Evolutionary conservation across 2,329 filamentous ascomycete species (phyloP), one percentile per base, ranked within the genome.

Genomic region (Penicillium occitanis): DNA sequence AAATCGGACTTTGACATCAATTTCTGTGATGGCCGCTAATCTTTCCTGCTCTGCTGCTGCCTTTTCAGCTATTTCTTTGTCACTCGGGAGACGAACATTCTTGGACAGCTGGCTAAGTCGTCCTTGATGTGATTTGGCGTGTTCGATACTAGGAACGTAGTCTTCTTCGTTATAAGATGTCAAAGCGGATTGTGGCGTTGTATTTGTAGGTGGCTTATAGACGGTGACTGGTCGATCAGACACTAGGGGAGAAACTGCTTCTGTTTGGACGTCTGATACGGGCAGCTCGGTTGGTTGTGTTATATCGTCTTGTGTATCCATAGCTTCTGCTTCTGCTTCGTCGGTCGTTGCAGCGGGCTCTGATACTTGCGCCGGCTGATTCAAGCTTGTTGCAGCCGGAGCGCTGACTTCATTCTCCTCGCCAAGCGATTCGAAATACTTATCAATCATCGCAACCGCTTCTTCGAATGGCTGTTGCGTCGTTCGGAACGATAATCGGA

Each of bases 391-490:
- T 57, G 57, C 50, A n/a, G 6, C 57, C n/a, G 57, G 22, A 48
- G 44, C n/a, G 17, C 33, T 55, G 19, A 25, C 19, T 10, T 11
- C 40, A 30, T 33, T 66, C 50, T 65, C 79, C 37, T 77, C 76
- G 37, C 78, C 78, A 5, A 78, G 73, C 28, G 76, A 74, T 61
- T 85, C 87, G 77, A 96, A 96, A 73, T 91, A 93, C 69, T 87
- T 83, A 25, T 86, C 85, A 68, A 98, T 97, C 73, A 94, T 86
- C 57, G 83, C 81, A 88, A 97, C 92, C 10, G 94, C 94, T 69
- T 94, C 91, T 70, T 92, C 91, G 33, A 98, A 79, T 2, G 93
- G 93, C 75, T 87, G 87, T 13, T 90, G 88, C 6, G 91, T 95
- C 69, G 85, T 85, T 74, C 86, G 88, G 79, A 94, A 98, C 40